Percentiles rank a stretch among this genome's conserved stretches.
Evolutionary conservation across 2,329 filamentous ascomycete species (phyloP).

Genomic region (Trichophyton mentagrophytes): DNA sequence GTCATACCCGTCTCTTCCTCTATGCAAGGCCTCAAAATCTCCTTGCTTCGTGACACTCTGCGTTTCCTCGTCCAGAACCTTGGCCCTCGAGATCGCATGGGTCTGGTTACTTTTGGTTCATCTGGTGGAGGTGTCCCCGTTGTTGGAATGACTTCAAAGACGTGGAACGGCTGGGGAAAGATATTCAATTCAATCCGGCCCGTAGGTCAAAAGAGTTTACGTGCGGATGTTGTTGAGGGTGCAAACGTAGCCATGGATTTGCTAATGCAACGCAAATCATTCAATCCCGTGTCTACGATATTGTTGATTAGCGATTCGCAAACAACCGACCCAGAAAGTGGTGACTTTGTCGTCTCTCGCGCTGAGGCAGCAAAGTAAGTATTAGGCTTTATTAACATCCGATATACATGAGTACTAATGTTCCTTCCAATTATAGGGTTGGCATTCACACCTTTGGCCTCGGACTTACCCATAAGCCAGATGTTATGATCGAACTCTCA

Average conservation of each 20-base stretch:
- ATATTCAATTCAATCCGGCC: slow-evolving; percentile 78
- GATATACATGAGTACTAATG: slow-evolving; percentile 16
- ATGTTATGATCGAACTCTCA: slow-evolving; percentile 96
- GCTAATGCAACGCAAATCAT: slow-evolving; percentile 92
- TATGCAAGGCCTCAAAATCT: slow-evolving; percentile 99
- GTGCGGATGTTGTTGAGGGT: slow-evolving; percentile 92
- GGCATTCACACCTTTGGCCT: slow-evolving; percentile 93
- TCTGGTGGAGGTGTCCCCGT: slow-evolving; percentile 85
- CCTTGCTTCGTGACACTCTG: slow-evolving; percentile 77
- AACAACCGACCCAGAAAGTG: slow-evolving; percentile 83
- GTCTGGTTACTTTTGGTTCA: slow-evolving; percentile 90
- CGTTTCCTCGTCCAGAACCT: slow-evolving; percentile 84
- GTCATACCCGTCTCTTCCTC: slow-evolving; percentile 95
- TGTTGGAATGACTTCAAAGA: slow-evolving; percentile 95
- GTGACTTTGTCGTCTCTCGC: slow-evolving; percentile 92
- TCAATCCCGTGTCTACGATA: slow-evolving; percentile 89
- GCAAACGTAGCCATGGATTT: slow-evolving; percentile 98
- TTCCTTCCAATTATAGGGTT: slow-evolving; percentile 45
- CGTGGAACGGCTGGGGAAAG: slow-evolving; percentile 82
- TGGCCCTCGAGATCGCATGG: slow-evolving; percentile 91
- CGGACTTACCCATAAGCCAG: slow-evolving; percentile 92
- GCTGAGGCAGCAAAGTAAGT: slow-evolving; percentile 91
- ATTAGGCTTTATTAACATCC: neutral
- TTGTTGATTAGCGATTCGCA: slow-evolving; percentile 95
- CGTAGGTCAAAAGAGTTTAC: slow-evolving; percentile 89